Evolutionary conservation across 202 grass and related monocot species (phyloP).

Genomic region (Miscanthus sacchariflorus): DNA sequence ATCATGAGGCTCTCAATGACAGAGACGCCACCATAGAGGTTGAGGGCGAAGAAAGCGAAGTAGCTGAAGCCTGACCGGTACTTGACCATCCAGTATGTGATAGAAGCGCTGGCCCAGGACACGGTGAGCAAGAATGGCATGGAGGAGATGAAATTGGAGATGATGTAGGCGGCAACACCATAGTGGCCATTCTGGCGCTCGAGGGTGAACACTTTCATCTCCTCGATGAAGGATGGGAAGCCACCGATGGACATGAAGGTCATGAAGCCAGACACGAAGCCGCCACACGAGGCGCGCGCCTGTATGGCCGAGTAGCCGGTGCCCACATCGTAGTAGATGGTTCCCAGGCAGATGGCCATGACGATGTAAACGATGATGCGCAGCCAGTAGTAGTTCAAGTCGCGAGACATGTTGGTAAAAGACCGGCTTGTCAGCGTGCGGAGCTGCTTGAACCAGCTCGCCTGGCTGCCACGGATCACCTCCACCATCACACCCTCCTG

Average conservation of each 20-base stretch:
- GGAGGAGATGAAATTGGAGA: constrained; percentile 96
- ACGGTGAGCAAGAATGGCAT: constrained; percentile 79
- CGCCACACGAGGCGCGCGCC: constrained; percentile 81
- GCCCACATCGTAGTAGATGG: constrained; percentile 86
- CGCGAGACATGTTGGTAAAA: constrained; percentile 91
- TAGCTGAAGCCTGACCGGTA: constrained; percentile 70
- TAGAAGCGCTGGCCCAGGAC: constrained; percentile 67
- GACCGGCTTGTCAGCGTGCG: constrained; percentile 74
- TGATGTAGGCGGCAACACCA: constrained; percentile 81
- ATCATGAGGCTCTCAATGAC: constrained; percentile 99
- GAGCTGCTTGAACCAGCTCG: constrained; percentile 91
- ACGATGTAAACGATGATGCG: constrained; percentile 82
- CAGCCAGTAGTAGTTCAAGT: constrained; percentile 93
- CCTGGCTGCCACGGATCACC: constrained; percentile 73
- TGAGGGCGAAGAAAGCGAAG: constrained; percentile 78
- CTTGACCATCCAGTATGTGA: constrained; percentile 96
- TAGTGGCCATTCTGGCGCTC: constrained; percentile 94
- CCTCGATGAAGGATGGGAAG: constrained; percentile 98
- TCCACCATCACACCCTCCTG: constrained; percentile 79
- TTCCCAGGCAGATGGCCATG: constrained; percentile 81
- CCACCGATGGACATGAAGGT: constrained; percentile 99
- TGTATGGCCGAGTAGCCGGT: constrained; percentile 82
- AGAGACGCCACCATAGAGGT: constrained; percentile 80
- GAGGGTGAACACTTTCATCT: constrained; percentile 92
- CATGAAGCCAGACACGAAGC: constrained; percentile 93